A percentile compares a stretch with the other conserved stretches of the same genome.
Conservation (phyloP, 192 early-diverging fungal genomes). For the Phlyctochytrium arcticum region DNA sequence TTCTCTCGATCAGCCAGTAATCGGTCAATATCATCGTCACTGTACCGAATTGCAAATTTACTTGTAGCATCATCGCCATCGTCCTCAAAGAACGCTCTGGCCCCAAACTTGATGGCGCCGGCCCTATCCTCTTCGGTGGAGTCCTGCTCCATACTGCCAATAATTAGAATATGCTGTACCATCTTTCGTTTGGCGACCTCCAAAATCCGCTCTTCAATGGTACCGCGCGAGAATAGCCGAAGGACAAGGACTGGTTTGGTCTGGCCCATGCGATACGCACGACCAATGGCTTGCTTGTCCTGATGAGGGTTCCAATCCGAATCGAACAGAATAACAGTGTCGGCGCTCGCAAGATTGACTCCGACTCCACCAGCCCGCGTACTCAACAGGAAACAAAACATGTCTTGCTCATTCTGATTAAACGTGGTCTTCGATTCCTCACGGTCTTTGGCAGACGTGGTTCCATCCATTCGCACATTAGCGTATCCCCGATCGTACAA, state of each 20-base stretch:
- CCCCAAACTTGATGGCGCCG: slow-evolving; percentile 65
- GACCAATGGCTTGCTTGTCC: slow-evolving; percentile 69
- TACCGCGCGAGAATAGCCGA: slow-evolving; percentile 59
- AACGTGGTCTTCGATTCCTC: too few species aligned
- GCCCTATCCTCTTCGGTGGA: slow-evolving; percentile 55
- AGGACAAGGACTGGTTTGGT: slow-evolving; percentile 59
- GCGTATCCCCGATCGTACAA: slow-evolving; percentile 46
- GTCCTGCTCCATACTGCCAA: slow-evolving; percentile 64
- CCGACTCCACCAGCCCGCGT: slow-evolving; percentile 76
- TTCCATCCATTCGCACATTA: slow-evolving; percentile 49
- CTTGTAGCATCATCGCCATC: slow-evolving; percentile 24
- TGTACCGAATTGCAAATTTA: slow-evolving; percentile 44
- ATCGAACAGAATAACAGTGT: slow-evolving; percentile 73
- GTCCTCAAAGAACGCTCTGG: slow-evolving; percentile 66
- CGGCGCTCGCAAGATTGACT: slow-evolving; percentile 68
- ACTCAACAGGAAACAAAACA: slow-evolving; percentile 64
- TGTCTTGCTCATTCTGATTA: slow-evolving; percentile 56
- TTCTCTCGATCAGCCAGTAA: too few species aligned
- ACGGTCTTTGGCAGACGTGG: not conserved
- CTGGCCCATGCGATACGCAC: slow-evolving; percentile 75
- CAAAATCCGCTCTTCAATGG: slow-evolving; percentile 68
- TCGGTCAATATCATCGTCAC: slow-evolving; percentile 54
- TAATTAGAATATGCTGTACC: slow-evolving; percentile 70
- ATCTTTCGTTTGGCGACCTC: slow-evolving; percentile 73
- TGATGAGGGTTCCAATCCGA: slow-evolving; percentile 70